Percentiles rank a stretch among this genome's conserved stretches.
Evolutionary conservation across 1,284 basidiomycete genomes (phyloP).

Genomic region (Apiotrichum gracile): DNA sequence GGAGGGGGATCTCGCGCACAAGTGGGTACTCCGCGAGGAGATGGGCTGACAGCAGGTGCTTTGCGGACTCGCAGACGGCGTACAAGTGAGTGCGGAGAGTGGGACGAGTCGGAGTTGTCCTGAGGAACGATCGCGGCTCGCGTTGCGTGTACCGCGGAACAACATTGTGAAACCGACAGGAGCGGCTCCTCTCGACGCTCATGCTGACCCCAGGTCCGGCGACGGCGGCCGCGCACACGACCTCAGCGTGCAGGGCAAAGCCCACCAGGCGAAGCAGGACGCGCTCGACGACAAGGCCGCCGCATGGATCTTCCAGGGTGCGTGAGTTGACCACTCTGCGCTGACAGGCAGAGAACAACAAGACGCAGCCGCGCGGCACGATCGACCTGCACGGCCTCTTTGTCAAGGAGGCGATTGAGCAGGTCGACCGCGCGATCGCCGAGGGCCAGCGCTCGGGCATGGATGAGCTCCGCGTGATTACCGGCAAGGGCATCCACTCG

Average conservation of each 20-base stretch:
- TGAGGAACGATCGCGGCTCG: not conserved
- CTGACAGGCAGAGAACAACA: constrained; percentile 85
- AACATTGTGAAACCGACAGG: no score
- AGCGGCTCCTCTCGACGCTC: no score
- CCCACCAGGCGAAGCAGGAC: constrained; percentile 73
- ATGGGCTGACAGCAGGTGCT: constrained; percentile 22
- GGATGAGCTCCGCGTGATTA: constrained; percentile 72
- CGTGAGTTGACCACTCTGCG: no score
- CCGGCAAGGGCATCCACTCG: constrained; percentile 88
- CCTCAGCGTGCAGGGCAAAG: constrained; percentile 74
- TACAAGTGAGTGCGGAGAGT: constrained; percentile 34
- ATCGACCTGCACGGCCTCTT: constrained; percentile 88
- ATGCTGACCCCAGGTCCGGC: constrained; percentile 46
- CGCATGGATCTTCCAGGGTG: constrained; percentile 81
- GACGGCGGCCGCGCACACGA: constrained; percentile 78
- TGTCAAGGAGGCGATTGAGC: constrained; percentile 81
- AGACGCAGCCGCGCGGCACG: constrained; percentile 64
- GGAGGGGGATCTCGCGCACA: constrained; percentile 55
- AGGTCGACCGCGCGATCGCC: constrained; percentile 63
- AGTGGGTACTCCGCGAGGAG: constrained; percentile 13
- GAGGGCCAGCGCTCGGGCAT: constrained; percentile 63
- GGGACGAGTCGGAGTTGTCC: no score
- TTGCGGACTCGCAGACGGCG: constrained; percentile 40
- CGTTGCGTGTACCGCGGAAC: not conserved
- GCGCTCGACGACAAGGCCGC: constrained; percentile 75